Evolutionary conservation across 78 protist species (phyloP), one percentile per base, ranked within the genome.

Genomic region (Thecamonas trahens): DNA sequence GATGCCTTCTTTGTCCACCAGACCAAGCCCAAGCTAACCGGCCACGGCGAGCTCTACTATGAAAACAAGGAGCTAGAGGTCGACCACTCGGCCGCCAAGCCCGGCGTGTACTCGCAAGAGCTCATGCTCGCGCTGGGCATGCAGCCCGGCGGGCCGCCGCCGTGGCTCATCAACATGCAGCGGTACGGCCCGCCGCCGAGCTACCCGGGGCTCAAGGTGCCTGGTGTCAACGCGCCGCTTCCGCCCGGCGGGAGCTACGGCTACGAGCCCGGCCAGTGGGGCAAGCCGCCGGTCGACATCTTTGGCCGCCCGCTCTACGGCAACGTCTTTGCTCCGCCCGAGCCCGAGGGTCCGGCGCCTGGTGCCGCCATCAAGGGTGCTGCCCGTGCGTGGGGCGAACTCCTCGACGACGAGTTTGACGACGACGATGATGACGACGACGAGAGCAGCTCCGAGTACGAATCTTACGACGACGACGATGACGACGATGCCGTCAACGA

Each of bases 161-260:
- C 99, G 18, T 97, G 98, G 98, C 90, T 97, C 18, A 70, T 87
- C 69, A 80, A 82, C 84, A 95, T 95, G 99, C 99, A 97, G 82
- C 67, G 84, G 0, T 60, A 55, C 63, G 93, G 96, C 6, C 95
- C 93, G 32, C 99, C 99, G 8, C 99, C 99, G 9, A 70, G 96
- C 8, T 97, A 92, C 67, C 99, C 99, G 0, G 74, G 57, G 35
- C 79, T 97, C 31, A 80, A 83, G 29, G 78, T 97, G 17, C 96
- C 98, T 0, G 96, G 96, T n/a, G 85, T 97, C 18, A 96, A 95
- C 54, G 96, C 98, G 14, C 99, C 99, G 2, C 77, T 96, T 18
- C 99, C 99, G 0, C 71, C 60, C 42, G 96, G 98, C 29, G 94
- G 96, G 2, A 5, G 8, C 9, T 82, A 18, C 39, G 83, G 83